A percentile compares a stretch with the other conserved stretches of the same genome.
phyloP scores from a whole-genome alignment of 192 early-diverging fungal species.

The Mortierella alpina region DNA sequence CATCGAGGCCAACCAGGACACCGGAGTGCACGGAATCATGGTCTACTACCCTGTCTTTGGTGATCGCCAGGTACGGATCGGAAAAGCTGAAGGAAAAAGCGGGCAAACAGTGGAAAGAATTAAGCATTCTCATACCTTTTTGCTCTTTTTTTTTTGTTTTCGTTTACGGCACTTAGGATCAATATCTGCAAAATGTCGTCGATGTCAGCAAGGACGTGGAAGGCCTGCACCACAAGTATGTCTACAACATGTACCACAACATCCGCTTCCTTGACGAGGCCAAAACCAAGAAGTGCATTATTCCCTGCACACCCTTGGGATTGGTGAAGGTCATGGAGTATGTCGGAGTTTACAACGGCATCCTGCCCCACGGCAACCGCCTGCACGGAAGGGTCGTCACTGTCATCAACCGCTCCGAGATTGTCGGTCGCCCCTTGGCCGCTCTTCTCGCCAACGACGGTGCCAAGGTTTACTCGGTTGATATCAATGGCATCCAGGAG shows the following conservation, averaged over 20 bases:
- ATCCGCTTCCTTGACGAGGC: slow-evolving; percentile 87
- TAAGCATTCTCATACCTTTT: neutral
- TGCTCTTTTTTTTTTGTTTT: neutral
- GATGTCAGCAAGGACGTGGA: slow-evolving; percentile 94
- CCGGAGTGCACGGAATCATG: slow-evolving; percentile 91
- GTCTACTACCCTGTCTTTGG: slow-evolving; percentile 99
- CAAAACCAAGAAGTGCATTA: slow-evolving; percentile 91
- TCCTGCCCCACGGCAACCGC: slow-evolving; percentile 92
- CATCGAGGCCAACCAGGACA: slow-evolving; percentile 89
- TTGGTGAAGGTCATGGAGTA: slow-evolving; percentile 97
- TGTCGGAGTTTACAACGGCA: slow-evolving; percentile 92
- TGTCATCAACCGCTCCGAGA: slow-evolving; percentile 95
- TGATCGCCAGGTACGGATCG: slow-evolving; percentile 76
- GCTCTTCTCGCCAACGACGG: slow-evolving; percentile 98
- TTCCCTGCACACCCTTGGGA: slow-evolving; percentile 98
- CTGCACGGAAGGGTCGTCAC: slow-evolving; percentile 94
- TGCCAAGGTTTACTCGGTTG: slow-evolving; percentile 95
- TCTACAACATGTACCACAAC: slow-evolving; percentile 98
- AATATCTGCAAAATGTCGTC: slow-evolving; percentile 94
- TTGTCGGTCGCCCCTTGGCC: slow-evolving; percentile 97
- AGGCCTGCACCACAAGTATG: slow-evolving; percentile 93
- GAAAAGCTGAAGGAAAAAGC: neutral
- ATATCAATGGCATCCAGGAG: slow-evolving; percentile 87
- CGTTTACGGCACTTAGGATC: slow-evolving; percentile 75
- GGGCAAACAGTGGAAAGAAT: neutral